Evolutionary conservation across 768 basidiomycete species (phyloP).

Genomic region (Roridomyces roridus): DNA sequence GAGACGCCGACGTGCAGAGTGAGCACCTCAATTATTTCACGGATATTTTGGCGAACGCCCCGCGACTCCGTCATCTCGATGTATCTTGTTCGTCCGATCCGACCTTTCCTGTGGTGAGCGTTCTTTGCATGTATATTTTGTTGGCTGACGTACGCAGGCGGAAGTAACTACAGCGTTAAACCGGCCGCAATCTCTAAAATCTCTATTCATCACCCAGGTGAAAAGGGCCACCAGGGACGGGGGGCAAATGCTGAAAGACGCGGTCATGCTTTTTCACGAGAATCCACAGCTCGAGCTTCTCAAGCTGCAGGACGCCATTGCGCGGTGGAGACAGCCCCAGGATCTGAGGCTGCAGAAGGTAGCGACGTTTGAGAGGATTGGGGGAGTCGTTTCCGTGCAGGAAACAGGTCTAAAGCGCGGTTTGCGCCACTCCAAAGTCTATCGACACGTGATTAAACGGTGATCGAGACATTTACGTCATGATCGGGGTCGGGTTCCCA

Average conservation of each 20-base stretch:
- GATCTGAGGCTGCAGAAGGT: conserved; percentile 20
- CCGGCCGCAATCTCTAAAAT: conserved; percentile 12
- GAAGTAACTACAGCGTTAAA: conserved; percentile 18
- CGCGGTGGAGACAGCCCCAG: conserved; percentile 24
- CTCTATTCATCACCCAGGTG: conserved; percentile 22
- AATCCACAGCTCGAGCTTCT: conserved; percentile 11
- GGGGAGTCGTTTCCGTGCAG: conserved; percentile 15
- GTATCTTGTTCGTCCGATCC: conserved; percentile 24
- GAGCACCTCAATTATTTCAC: conserved; percentile 23
- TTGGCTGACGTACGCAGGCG: neutral
- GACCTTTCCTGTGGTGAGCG: conserved; percentile 14
- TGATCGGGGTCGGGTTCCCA: neutral
- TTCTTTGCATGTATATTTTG: neutral
- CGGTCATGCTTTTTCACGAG: conserved; percentile 18
- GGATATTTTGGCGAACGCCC: conserved; percentile 16
- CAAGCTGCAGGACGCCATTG: conserved; percentile 19
- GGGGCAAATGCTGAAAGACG: conserved; percentile 22
- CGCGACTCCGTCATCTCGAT: conserved; percentile 17
- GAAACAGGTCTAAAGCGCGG: conserved; percentile 15
- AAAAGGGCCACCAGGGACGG: conserved; percentile 15
- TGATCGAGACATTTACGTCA: neutral
- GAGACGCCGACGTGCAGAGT: conserved; percentile 21
- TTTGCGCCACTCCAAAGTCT: neutral
- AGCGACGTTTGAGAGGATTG: conserved; percentile 12
- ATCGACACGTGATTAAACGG: conserved; percentile 17